Conservation (phyloP, 805 yeast genomes). For the Pichia deserticola region DNA sequence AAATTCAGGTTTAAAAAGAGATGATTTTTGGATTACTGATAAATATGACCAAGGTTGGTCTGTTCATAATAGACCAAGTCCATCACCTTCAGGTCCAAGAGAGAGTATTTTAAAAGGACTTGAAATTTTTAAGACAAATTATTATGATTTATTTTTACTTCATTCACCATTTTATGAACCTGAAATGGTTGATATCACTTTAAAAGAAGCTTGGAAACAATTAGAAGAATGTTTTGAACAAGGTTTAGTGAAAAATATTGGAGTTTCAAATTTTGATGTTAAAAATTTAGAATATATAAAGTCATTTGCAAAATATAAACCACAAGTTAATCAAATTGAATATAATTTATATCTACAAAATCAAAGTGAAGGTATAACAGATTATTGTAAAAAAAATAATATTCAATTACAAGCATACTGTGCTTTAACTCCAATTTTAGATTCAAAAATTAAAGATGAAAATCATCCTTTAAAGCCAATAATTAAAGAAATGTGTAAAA, state of each 20-base stretch:
- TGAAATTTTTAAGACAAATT: conserved; percentile 40
- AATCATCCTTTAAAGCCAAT: conserved; percentile 34
- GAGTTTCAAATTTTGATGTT: conserved; percentile 57
- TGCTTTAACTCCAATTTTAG: conserved; percentile 61
- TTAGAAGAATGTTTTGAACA: conserved; percentile 35
- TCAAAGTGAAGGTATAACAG: conserved; percentile 49
- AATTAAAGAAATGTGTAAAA: conserved; percentile 36
- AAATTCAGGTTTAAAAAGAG: conserved; percentile 38
- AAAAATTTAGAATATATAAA: conserved; percentile 39
- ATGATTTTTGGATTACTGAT: conserved; percentile 50
- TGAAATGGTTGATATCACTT: conserved; percentile 36
- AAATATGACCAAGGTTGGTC: conserved; percentile 43
- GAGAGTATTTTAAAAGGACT: conserved; percentile 42
- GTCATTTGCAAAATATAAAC: conserved; percentile 37
- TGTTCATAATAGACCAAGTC: conserved; percentile 9
- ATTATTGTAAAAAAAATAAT: conserved; percentile 41
- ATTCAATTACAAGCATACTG: conserved; percentile 58
- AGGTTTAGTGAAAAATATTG: conserved; percentile 42
- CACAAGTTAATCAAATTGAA: conserved; percentile 64
- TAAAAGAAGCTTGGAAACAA: conserved; percentile 46
- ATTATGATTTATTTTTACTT: conserved; percentile 54
- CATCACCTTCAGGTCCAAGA: conserved; percentile 34
- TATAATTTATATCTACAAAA: conserved; percentile 58
- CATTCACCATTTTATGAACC: conserved; percentile 48
- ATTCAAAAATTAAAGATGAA: conserved; percentile 28